phyloP scores from a whole-genome alignment of 352 stramenopile species.

The Pythium myriotylum region DNA sequence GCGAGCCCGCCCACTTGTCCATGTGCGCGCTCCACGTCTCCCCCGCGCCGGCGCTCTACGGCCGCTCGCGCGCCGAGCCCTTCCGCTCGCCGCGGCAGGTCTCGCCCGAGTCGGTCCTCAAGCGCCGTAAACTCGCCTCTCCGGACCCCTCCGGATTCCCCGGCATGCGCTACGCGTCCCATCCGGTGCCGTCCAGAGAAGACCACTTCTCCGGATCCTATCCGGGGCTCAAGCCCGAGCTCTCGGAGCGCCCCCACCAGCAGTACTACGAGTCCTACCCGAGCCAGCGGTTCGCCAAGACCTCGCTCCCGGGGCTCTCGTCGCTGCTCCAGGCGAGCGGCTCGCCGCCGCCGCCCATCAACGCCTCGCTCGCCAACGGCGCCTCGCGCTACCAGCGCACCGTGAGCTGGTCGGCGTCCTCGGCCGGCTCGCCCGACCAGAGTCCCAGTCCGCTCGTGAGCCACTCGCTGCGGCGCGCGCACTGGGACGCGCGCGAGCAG shows the following conservation, averaged over 20 bases:
- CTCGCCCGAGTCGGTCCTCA: background rate
- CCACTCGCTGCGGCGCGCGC: background rate
- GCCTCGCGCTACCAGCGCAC: slow-evolving; percentile 2
- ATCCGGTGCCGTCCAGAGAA: background rate
- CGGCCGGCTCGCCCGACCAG: slow-evolving; percentile 4
- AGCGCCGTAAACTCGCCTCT: slow-evolving; percentile 14
- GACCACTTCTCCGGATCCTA: slow-evolving; percentile 13
- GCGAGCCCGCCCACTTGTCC: background rate
- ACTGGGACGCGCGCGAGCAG: slow-evolving; percentile 4
- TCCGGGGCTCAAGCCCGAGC: slow-evolving; percentile 4
- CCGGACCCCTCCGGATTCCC: background rate
- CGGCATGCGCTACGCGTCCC: slow-evolving; percentile 5
- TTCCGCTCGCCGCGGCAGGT: background rate
- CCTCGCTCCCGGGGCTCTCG: slow-evolving; percentile 16
- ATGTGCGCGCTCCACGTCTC: slow-evolving; percentile 23
- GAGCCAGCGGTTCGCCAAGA: background rate
- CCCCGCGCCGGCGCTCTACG: slow-evolving; percentile 2
- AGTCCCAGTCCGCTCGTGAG: slow-evolving; percentile 2
- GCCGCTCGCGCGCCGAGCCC: slow-evolving; percentile 1
- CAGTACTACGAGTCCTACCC: background rate
- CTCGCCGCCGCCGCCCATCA: slow-evolving; percentile 1
- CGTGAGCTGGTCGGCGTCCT: slow-evolving; percentile 18
- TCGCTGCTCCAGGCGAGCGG: slow-evolving; percentile 8
- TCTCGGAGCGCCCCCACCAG: background rate
- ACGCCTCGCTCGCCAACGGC: background rate